Conservation (phyloP, 2,329 filamentous ascomycete genomes). For the Alternaria sp. region DNA sequence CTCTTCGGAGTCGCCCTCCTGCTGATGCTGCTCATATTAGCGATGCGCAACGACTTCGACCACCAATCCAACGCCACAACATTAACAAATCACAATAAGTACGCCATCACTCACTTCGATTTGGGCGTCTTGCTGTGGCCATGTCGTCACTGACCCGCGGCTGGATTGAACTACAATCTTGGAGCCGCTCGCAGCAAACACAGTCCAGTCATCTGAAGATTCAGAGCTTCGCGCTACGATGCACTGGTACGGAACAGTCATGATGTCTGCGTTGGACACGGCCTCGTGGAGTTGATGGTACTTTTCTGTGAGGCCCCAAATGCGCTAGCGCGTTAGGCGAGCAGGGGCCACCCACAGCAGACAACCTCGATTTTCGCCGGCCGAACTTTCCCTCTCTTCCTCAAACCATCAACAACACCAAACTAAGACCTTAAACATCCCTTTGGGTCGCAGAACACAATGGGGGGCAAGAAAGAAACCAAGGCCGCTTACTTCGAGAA, state of each 20-base stretch:
- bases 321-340: conserved; percentile 21
- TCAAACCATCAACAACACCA: conserved; percentile 33
- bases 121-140: conserved; percentile 31
- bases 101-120: conserved; percentile 30
- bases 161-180: conserved; percentile 63
- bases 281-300: conserved; percentile 11
- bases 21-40: conserved; percentile 26
- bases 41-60: background rate
- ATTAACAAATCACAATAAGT: background rate
- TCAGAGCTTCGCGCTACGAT: conserved; percentile 34
- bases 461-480: conserved; percentile 96
- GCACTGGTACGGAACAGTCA: conserved; percentile 51
- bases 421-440: conserved; percentile 93
- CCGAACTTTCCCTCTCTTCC: conserved; percentile 14
- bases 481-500: conserved; percentile 99
- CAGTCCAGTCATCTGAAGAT: conserved; percentile 49
- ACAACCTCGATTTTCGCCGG: conserved; percentile 31
- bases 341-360: conserved; percentile 30
- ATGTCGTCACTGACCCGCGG: conserved; percentile 37
- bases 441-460: conserved; percentile 95
- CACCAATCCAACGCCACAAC: background rate
- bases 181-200: conserved; percentile 77
- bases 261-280: conserved; percentile 18
- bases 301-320: conserved; percentile 15
- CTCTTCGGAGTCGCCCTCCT: conserved; percentile 36